These are phyloP conservation scores for Calonectria pseudoturangicola DNA, from an alignment of 2,329 filamentous ascomycete species.

Conservation along the genomic window DNA sequence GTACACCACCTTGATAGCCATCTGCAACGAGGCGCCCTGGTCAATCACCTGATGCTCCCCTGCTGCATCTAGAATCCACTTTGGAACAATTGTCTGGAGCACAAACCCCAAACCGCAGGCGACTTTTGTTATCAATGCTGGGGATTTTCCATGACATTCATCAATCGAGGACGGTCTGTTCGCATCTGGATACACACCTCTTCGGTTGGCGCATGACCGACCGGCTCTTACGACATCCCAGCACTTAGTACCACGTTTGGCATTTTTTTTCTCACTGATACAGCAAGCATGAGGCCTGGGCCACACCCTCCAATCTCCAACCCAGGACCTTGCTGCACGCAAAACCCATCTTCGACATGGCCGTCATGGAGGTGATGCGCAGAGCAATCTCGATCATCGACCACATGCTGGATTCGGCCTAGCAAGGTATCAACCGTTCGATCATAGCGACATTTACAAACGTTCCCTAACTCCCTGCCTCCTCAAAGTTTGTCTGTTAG, in stretches of 20 bases:
- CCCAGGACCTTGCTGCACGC: slow-evolving; percentile 18
- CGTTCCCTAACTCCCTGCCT: slow-evolving; percentile 4
- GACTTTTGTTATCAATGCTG: slow-evolving; percentile 24
- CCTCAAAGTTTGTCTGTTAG: slow-evolving; percentile 15
- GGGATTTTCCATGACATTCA: slow-evolving; percentile 16
- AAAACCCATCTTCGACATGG: slow-evolving; percentile 11
- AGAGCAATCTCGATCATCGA: slow-evolving; percentile 25
- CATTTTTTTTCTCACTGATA: background rate
- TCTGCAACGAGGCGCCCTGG: slow-evolving; percentile 23
- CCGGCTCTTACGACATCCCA: slow-evolving; percentile 13
- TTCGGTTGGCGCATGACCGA: slow-evolving; percentile 16
- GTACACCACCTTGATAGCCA: slow-evolving; percentile 25
- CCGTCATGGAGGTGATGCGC: slow-evolving; percentile 1
- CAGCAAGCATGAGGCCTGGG: slow-evolving; percentile 3
- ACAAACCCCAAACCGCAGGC: slow-evolving; percentile 25
- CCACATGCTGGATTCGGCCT: slow-evolving; percentile 11
- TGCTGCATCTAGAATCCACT: slow-evolving; percentile 37
- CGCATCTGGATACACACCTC: slow-evolving; percentile 22
- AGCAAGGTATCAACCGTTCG: slow-evolving; percentile 2
- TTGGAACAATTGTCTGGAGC: slow-evolving; percentile 23
- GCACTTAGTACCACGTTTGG: slow-evolving; percentile 9
- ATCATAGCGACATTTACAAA: slow-evolving; percentile 18
- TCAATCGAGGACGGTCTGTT: slow-evolving; percentile 28
- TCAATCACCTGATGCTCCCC: slow-evolving; percentile 39
- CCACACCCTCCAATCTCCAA: slow-evolving; percentile 28